These are phyloP conservation scores for Lodderomyces metapsilosis DNA, from an alignment of 1,139 yeast species.

Conservation along the genomic window DNA sequence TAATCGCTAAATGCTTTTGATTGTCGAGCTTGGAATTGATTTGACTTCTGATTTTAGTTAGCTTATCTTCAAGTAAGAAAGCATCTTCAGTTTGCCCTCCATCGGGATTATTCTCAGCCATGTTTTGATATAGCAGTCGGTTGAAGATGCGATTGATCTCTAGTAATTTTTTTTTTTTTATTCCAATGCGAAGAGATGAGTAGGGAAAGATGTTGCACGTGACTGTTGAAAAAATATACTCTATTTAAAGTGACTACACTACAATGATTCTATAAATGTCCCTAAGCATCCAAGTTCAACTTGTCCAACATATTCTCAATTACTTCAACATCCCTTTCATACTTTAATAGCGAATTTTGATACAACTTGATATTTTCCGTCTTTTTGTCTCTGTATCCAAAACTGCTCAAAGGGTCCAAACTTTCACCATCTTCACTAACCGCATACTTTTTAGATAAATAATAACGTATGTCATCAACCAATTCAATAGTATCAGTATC, in stretches of 20 bases:
- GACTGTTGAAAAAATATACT: too few relatives aligned
- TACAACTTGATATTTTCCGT: slow-evolving; percentile 32
- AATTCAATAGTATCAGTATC: slow-evolving; percentile 79
- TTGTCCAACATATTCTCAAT: slow-evolving; percentile 45
- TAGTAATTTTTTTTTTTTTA: slow-evolving; percentile 1
- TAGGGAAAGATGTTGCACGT: slow-evolving; percentile 2
- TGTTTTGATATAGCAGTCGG: slow-evolving; percentile 2
- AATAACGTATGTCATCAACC: slow-evolving; percentile 73
- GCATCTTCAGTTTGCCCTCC: slow-evolving; percentile 19
- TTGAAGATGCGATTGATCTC: neutral
- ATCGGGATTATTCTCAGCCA: slow-evolving; percentile 43
- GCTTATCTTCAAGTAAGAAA: slow-evolving; percentile 53
- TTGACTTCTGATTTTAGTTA: slow-evolving; percentile 70
- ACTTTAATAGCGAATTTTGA: slow-evolving; percentile 23
- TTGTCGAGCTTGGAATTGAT: slow-evolving; percentile 73
- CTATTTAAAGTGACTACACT: too few relatives aligned
- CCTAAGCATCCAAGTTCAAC: slow-evolving; percentile 44
- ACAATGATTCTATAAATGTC: too few relatives aligned
- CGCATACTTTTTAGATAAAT: slow-evolving; percentile 50
- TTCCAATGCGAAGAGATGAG: slow-evolving; percentile 9
- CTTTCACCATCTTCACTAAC: slow-evolving; percentile 31
- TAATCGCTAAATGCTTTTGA: slow-evolving; percentile 72
- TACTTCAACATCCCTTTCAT: slow-evolving; percentile 35
- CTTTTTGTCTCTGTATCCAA: slow-evolving; percentile 13
- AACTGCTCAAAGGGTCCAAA: slow-evolving; percentile 25